These are phyloP conservation scores for Leishmania major DNA, from an alignment of 208 protist species.

Conservation along the genomic window DNA sequence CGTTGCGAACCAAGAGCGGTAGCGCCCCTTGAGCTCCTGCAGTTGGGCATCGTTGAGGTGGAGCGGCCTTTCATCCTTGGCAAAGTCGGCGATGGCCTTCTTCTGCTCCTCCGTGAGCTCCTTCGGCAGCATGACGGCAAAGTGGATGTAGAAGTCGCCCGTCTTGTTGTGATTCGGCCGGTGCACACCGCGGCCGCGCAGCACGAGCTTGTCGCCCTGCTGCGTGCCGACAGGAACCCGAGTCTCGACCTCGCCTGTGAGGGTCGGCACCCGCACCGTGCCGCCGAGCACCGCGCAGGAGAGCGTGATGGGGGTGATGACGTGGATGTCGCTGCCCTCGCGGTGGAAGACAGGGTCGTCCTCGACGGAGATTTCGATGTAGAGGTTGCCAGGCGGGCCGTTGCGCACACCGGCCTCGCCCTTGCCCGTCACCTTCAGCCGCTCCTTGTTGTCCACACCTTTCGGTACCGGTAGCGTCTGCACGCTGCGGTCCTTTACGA, in stretches of 20 bases:
- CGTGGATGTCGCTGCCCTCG: slow-evolving; percentile 84
- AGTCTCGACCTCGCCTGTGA: slow-evolving; percentile 85
- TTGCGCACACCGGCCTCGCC: slow-evolving; percentile 89
- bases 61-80: slow-evolving; percentile 84
- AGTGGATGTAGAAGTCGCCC: slow-evolving; percentile 91
- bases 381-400: slow-evolving; percentile 87
- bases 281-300: slow-evolving; percentile 82
- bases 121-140: slow-evolving; percentile 85
- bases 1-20: slow-evolving; percentile 78
- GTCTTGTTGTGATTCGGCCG: slow-evolving; percentile 84
- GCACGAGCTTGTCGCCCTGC: slow-evolving; percentile 89
- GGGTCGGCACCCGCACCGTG: slow-evolving; percentile 73
- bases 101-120: slow-evolving; percentile 81
- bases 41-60: slow-evolving; percentile 73
- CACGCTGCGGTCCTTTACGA: slow-evolving; percentile 89
- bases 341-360: slow-evolving; percentile 88
- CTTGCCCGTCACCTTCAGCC: slow-evolving; percentile 86
- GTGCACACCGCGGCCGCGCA: slow-evolving; percentile 83
- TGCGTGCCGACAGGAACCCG: slow-evolving; percentile 87
- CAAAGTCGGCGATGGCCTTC: slow-evolving; percentile 77
- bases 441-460: slow-evolving; percentile 90
- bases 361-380: slow-evolving; percentile 89
- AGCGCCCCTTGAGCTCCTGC: slow-evolving; percentile 84
- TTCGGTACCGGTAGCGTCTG: slow-evolving; percentile 88
- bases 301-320: slow-evolving; percentile 81